Percentiles rank a stretch among this genome's conserved stretches.
phyloP scores from a whole-genome alignment of 1,284 basidiomycete genomes.

The Ceratobasidium sp. region DNA sequence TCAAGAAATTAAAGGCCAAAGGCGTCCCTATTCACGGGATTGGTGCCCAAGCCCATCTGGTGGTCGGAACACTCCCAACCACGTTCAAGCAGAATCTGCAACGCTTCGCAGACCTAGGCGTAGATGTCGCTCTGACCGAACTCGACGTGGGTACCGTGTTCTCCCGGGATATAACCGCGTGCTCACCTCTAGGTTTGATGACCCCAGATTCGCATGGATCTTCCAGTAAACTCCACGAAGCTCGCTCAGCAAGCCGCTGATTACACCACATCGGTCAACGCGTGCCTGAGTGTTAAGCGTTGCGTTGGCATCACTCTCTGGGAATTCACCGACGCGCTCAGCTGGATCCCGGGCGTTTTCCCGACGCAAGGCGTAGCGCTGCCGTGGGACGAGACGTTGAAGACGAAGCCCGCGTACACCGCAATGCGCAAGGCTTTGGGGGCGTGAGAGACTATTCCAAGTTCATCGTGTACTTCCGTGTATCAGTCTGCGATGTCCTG shows the following conservation, averaged over 20 bases:
- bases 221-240: constrained; percentile 46
- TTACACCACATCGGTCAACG: constrained; percentile 47
- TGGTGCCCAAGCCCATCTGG: constrained; percentile 46
- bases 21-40: constrained; percentile 46
- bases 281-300: constrained; percentile 44
- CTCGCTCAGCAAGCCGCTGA: constrained; percentile 48
- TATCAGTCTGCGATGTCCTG: constrained; percentile 5
- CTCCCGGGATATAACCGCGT: constrained; percentile 6
- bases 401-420: constrained; percentile 48
- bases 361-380: constrained; percentile 42
- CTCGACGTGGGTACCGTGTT: constrained; percentile 35
- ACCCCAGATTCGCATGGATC: constrained; percentile 47
- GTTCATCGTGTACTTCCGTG: constrained; percentile 10
- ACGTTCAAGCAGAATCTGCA: constrained; percentile 43
- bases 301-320: constrained; percentile 47
- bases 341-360: constrained; percentile 49
- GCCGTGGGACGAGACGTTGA: constrained; percentile 44
- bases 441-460: constrained; percentile 9
- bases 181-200: constrained; percentile 27
- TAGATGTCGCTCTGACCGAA: constrained; percentile 47
- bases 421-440: constrained; percentile 46
- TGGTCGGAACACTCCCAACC: constrained; percentile 41
- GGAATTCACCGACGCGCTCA: constrained; percentile 48
- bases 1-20: constrained; percentile 46
- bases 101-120: constrained; percentile 43